phyloP scores from a whole-genome alignment of 179 eudicot genomes.

The Patellifolia procumbens region DNA sequence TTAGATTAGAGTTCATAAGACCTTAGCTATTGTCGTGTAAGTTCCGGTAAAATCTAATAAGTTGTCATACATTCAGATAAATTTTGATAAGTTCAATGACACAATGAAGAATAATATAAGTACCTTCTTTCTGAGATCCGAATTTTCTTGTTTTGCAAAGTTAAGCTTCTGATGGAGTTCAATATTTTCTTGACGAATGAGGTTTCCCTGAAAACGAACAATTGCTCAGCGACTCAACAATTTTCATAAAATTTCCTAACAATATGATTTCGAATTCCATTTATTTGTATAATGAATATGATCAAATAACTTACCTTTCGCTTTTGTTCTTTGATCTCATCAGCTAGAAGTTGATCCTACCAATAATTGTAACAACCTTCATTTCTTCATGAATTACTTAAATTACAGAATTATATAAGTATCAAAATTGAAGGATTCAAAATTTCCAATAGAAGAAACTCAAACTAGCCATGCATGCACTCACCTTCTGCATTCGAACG shows the following conservation, averaged over 20 bases:
- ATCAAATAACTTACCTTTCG: constrained; percentile 38
- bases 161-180: constrained; percentile 52
- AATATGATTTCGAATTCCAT: not conserved
- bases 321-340: constrained; percentile 52
- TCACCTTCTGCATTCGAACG: constrained; percentile 55
- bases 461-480: not conserved
- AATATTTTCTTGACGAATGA: constrained; percentile 51
- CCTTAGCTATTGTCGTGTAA: no score
- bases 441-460: no score
- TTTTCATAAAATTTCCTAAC: not conserved
- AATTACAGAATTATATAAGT: no score
- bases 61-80: no score
- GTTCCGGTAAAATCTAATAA: no score
- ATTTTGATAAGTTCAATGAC: not conserved
- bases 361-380: constrained; percentile 4
- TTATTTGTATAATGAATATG: not conserved
- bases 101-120: not conserved
- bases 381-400: not conserved
- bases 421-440: not conserved
- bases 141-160: constrained; percentile 43
- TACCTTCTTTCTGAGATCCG: constrained; percentile 55
- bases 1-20: no score
- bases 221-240: constrained; percentile 1
- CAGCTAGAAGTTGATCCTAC: constrained; percentile 56
- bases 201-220: constrained; percentile 45